A percentile compares a stretch with the other conserved stretches of the same genome.
Evolutionary conservation across 257 asterid genomes (phyloP).

Genomic region (Verbena officinalis): DNA sequence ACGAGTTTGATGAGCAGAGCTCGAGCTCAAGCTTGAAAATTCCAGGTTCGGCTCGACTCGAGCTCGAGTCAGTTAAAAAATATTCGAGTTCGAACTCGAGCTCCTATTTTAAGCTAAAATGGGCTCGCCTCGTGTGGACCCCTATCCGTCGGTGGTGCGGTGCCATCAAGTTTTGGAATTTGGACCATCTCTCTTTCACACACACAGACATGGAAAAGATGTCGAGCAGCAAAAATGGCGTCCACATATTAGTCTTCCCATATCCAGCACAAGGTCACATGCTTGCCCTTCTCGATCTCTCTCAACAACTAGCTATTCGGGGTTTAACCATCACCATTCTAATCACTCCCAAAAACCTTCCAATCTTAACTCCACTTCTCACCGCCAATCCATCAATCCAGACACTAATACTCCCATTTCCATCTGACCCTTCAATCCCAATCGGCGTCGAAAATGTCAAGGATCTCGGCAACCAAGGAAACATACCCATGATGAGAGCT

Average conservation of each 20-base stretch:
- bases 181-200: no score
- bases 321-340: constrained; percentile 57
- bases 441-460: constrained; percentile 68
- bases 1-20: no score
- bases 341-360: constrained; percentile 66
- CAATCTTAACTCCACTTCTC: constrained; percentile 51
- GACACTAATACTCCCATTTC: constrained; percentile 63
- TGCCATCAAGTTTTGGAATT: no score
- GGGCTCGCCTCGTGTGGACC: no score
- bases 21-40: no score
- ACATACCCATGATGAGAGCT: constrained; percentile 49
- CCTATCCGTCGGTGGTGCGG: no score
- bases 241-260: constrained; percentile 68
- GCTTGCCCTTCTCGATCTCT: constrained; percentile 61
- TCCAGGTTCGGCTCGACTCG: no score
- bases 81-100: no score
- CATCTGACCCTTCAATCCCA: constrained; percentile 59
- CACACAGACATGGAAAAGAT: no score
- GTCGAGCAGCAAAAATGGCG: constrained; percentile 39
- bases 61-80: no score
- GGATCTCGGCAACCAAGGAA: constrained; percentile 68
- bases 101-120: no score
- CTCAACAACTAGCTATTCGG: constrained; percentile 60
- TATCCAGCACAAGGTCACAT: constrained; percentile 94
- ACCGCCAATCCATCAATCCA: constrained; percentile 54